Base-by-base conservation (phyloP, 139 green algal species). In the Chlamydomonas schloesseri region DNA sequence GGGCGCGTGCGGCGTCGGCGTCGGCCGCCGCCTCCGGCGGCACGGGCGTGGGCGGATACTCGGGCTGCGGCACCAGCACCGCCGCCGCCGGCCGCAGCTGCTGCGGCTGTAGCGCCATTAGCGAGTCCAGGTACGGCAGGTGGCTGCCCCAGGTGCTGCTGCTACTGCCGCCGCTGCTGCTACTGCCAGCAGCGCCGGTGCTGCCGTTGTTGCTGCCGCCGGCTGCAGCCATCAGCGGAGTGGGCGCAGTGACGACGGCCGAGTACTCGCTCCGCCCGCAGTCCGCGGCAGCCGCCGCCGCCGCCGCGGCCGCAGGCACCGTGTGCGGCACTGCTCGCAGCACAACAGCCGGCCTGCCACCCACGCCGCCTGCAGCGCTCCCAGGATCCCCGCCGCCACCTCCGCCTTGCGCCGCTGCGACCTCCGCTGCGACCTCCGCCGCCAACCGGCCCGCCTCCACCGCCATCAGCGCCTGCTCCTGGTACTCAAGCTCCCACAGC, bases 391-490 rank as follows among this genome's bases (percentile, higher is more conserved):
- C 0, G 34, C 17, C n/a, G 36, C 31, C 73, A 26, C 33, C 53
- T 31, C 31, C 73, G 20, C n/a, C 72, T n/a, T n/a, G n/a, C n/a
- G 72, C 29, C 42, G n/a, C 36, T 2, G 42, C 42, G 28, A 62
- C 21, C 28, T 34, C 23, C 28, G 55, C 55, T 10, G 18, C 20
- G 1, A 42, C 6, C 31, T 26, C 73, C 33, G 55, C 73, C 31
- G 73, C 75, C 75, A 71, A 8, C 75, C 24, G 34, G 21, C 11
- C 75, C 18, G 34, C 75, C 31, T 60, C 23, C 75, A 82, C 37
- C 26, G 75, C 57, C 75, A 82, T 82, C 23, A 71, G 37, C 58
- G 75, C 75, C 34, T 55, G 34, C 75, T 82, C 75, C 58, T 82
- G 75, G 34, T 60, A 82, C 58, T 82, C 75, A 0, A 82, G 28